A percentile compares a stretch with the other conserved stretches of the same genome.
phyloP scores from a whole-genome alignment of 306 rosid genomes.

The Arachis stenosperma region DNA sequence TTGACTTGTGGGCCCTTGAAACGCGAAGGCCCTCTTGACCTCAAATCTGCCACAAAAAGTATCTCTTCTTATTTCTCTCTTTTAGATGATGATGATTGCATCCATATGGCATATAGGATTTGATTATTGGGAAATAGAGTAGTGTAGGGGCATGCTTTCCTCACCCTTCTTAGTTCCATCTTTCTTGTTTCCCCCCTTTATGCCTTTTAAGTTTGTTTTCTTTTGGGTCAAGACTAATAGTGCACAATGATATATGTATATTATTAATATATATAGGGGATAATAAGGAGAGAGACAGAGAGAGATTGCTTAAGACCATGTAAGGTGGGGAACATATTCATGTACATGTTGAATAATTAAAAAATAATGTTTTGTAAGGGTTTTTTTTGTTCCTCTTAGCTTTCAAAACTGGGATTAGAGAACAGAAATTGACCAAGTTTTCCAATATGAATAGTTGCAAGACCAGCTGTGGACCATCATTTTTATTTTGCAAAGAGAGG shows the following conservation, averaged over 20 bases:
- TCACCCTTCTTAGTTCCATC: slow-evolving; percentile 46
- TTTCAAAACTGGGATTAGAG: slow-evolving; percentile 43
- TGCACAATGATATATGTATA: slow-evolving; percentile 38
- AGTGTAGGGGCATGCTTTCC: slow-evolving; percentile 56
- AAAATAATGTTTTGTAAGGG: slow-evolving; percentile 41
- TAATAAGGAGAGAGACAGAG: slow-evolving; percentile 36
- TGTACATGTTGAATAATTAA: slow-evolving; percentile 60
- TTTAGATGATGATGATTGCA: slow-evolving; percentile 87
- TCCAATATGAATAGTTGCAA: slow-evolving; percentile 58
- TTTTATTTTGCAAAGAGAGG: slow-evolving; percentile 42
- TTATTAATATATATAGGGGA: slow-evolving; percentile 18
- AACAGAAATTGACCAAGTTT: slow-evolving; percentile 40
- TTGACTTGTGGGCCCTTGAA: slow-evolving; percentile 57
- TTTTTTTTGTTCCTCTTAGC: slow-evolving; percentile 19
- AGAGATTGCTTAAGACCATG: slow-evolving; percentile 57
- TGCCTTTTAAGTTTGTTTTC: slow-evolving; percentile 44
- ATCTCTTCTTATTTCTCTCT: slow-evolving; percentile 43
- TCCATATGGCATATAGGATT: slow-evolving; percentile 50
- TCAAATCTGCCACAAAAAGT: slow-evolving; percentile 63
- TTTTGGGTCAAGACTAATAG: slow-evolving; percentile 38
- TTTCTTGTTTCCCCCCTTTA: slow-evolving; percentile 43
- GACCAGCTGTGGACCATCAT: slow-evolving; percentile 63
- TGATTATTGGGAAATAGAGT: background rate
- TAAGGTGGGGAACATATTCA: slow-evolving; percentile 98
- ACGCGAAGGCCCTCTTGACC: slow-evolving; percentile 73